Evolutionary conservation across 257 asterid species (phyloP), one percentile per base, ranked within the genome.

Genomic region (Solanum stenotomum): DNA sequence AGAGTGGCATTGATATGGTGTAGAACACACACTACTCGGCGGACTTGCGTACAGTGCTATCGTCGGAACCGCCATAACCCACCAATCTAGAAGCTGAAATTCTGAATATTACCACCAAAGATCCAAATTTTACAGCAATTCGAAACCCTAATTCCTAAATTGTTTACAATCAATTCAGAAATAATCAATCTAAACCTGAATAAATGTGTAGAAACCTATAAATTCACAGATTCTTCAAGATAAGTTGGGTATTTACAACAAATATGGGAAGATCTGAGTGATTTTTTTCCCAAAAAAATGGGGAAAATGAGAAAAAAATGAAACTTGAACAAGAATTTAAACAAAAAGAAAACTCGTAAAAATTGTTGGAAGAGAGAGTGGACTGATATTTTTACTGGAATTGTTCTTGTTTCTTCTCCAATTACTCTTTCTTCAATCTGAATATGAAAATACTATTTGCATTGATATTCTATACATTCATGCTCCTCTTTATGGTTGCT

Each of bases 31-130:
- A 90, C 94, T 92, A 87, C 95, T 92, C 83, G 98, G 95, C 31
- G 99, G 94, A 89, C 94, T 95, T 59, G 98, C 94, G 90, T 93
- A 95, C 68, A 95, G 94, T 79, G 98, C 98, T 82, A 96, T 97
- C 67, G 99, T 89, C 89, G 99, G 94, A 87, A 95, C 96, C 89
- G 94, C 95, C 98, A 96, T 96, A 16, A 77, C 35, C 33, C 72
- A 56, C 40, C 84, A 56, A 38, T 22, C 31, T 37, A 46, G 10
- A 76, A 76, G 15, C 84, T 78, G 35, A 78, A n/a, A 78, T 42
- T 40, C 63, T 14, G 35, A 78, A 42, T n/a, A 40, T 25, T 29
- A 46, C 87, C 61, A 72, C 78, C 89, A 83, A 89, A 83, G 78
- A 84, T 84, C 89, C 56, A 85, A 86, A 76, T 65, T 56, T 31